phyloP scores from a whole-genome alignment of 768 basidiomycete species.

The Suillus sp. region DNA sequence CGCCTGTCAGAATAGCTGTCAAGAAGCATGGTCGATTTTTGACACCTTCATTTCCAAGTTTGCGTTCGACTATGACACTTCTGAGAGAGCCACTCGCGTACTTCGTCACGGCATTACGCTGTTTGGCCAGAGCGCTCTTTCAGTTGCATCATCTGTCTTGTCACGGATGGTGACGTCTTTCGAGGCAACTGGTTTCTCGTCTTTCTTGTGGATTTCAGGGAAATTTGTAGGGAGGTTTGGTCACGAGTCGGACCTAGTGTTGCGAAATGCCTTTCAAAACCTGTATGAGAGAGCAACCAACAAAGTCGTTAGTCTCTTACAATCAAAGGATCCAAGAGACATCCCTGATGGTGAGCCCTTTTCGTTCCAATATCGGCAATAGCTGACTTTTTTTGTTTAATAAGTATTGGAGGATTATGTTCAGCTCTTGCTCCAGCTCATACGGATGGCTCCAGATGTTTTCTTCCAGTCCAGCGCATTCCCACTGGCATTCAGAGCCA shows the following conservation, averaged over 20 bases:
- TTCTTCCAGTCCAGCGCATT: conserved; percentile 81
- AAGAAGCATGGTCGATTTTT: conserved; percentile 83
- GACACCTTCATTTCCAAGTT: conserved; percentile 80
- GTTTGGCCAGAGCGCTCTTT: conserved; percentile 67
- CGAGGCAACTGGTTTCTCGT: conserved; percentile 76
- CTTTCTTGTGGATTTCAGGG: conserved; percentile 93
- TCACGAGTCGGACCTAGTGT: conserved; percentile 53
- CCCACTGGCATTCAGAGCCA: conserved; percentile 72
- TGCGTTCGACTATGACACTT: conserved; percentile 71
- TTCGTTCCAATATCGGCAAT: conserved; percentile 3
- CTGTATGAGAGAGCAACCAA: conserved; percentile 77
- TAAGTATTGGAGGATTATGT: conserved; percentile 94
- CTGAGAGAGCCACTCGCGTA: conserved; percentile 84
- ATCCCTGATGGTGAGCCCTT: conserved; percentile 84
- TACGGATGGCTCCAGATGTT: conserved; percentile 68
- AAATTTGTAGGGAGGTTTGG: conserved; percentile 84
- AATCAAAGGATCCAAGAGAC: conserved; percentile 65
- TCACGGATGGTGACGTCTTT: conserved; percentile 78
- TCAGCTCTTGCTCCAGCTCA: conserved; percentile 72
- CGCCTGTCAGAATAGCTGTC: conserved; percentile 75
- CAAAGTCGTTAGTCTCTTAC: conserved; percentile 68
- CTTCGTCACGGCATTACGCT: conserved; percentile 82
- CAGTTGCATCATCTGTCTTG: conserved; percentile 71
- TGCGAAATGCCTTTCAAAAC: conserved; percentile 60
- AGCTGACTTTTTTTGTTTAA: conserved; percentile 11